Percentiles rank a stretch among this genome's conserved stretches.
phyloP scores from a whole-genome alignment of 163 green algal species.

The Volvox carteri region DNA sequence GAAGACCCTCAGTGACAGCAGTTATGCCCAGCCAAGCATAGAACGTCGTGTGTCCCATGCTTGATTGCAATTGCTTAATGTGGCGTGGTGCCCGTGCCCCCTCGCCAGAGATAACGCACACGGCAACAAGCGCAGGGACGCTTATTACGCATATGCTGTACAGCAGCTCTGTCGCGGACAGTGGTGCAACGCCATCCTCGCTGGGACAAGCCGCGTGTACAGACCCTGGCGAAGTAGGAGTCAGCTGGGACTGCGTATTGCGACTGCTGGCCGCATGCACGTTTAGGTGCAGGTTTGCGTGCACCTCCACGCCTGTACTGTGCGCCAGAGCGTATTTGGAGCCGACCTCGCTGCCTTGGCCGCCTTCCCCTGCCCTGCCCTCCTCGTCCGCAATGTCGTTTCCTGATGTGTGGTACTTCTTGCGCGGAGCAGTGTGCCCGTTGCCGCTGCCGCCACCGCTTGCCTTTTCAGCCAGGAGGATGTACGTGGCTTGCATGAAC shows the following conservation, averaged over 20 bases:
- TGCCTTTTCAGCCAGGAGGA: conserved; percentile 68
- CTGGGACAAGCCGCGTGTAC: neutral
- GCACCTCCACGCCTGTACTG: conserved; percentile 36
- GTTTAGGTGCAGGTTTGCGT: conserved; percentile 13
- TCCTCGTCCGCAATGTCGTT: neutral
- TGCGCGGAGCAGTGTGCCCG: neutral
- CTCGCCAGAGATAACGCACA: conserved; percentile 61
- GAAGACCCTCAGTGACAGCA: conserved; percentile 60
- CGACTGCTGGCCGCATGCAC: neutral
- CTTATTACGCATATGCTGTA: conserved; percentile 64
- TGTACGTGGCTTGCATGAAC: conserved; percentile 71
- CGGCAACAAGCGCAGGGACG: conserved; percentile 50
- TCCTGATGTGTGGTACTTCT: conserved; percentile 13
- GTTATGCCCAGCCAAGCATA: conserved; percentile 24
- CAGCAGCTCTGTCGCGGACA: conserved; percentile 62
- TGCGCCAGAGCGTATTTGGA: neutral
- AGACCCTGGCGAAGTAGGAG: neutral
- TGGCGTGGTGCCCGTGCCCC: neutral
- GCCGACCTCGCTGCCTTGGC: neutral
- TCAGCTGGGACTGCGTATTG: neutral
- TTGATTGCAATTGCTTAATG: neutral
- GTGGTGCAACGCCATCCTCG: neutral
- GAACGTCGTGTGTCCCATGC: neutral
- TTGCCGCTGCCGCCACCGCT: conserved; percentile 41
- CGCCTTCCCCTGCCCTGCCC: neutral